phyloP scores from a whole-genome alignment of 225 moss, liverwort and hornwort species.

The Marchantia paleacea region DNA sequence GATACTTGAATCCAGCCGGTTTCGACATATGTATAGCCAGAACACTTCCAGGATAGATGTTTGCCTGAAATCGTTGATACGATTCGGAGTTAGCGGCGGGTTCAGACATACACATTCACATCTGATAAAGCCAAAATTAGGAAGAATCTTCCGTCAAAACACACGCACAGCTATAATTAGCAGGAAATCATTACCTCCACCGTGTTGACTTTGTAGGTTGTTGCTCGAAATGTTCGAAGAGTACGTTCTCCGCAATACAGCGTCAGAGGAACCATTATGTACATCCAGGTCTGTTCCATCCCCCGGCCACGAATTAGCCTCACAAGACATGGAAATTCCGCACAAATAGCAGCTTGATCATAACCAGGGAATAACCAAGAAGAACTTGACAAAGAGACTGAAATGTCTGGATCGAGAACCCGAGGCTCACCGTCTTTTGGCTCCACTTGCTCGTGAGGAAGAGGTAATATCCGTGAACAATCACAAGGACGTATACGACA shows the following conservation, averaged over 20 bases:
- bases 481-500: slow-evolving; percentile 69
- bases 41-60: slow-evolving; percentile 80
- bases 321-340: not conserved
- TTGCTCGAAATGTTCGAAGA: slow-evolving; percentile 74
- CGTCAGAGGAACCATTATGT: slow-evolving; percentile 59
- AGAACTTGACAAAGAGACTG: not conserved
- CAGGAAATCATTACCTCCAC: slow-evolving; percentile 49
- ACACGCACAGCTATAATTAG: not conserved
- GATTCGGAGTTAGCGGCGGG: not conserved
- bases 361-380: too few relatives aligned
- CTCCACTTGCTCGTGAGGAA: slow-evolving; percentile 53
- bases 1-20: slow-evolving; percentile 72
- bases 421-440: slow-evolving; percentile 55
- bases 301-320: not conserved
- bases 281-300: slow-evolving; percentile 85
- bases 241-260: slow-evolving; percentile 72
- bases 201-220: slow-evolving; percentile 67
- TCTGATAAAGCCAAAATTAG: not conserved
- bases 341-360: too few relatives aligned
- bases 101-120: not conserved
- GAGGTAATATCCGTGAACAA: slow-evolving; percentile 64
- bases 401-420: not conserved
- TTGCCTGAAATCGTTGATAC: slow-evolving; percentile 51
- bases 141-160: not conserved
- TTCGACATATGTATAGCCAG: slow-evolving; percentile 83